phyloP scores from a whole-genome alignment of 164 flowering plant genomes.

The Houttuynia cordata region DNA sequence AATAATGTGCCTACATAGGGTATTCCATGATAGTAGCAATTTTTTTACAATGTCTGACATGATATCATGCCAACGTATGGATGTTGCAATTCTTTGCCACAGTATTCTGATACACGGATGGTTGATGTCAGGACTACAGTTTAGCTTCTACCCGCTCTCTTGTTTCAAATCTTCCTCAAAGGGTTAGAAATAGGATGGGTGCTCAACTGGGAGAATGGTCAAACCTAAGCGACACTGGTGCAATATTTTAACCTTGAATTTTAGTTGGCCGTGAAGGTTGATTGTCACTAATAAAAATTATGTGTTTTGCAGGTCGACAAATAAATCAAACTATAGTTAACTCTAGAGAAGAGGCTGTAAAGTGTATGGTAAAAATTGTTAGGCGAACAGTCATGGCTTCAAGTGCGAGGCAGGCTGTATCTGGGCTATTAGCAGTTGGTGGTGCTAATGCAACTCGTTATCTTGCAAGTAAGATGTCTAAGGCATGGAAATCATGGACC shows the following conservation, averaged over 20 bases:
- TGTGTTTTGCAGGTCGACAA: conserved; percentile 27
- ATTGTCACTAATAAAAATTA: background rate
- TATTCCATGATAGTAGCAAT: too few relatives aligned
- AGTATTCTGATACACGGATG: too few relatives aligned
- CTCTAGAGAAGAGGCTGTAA: conserved; percentile 59
- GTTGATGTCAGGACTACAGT: conserved; percentile 41
- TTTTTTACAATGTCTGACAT: too few relatives aligned
- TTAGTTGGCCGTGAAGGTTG: background rate
- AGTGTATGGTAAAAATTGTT: conserved; percentile 47
- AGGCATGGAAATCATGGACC: conserved; percentile 69
- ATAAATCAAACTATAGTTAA: conserved; percentile 23
- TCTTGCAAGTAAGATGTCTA: conserved; percentile 48
- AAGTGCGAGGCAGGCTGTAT: conserved; percentile 79
- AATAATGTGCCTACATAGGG: too few relatives aligned
- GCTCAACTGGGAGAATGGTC: conserved; percentile 31
- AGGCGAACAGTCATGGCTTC: conserved; percentile 69
- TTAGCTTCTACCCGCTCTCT: conserved; percentile 41
- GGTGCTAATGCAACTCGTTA: conserved; percentile 50
- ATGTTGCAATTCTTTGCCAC: too few relatives aligned
- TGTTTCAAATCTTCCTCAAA: conserved; percentile 54
- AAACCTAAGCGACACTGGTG: conserved; percentile 39
- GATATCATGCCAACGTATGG: too few relatives aligned
- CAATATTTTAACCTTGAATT: background rate
- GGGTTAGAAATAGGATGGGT: conserved; percentile 46
- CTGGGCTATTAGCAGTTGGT: conserved; percentile 70